Conservation (phyloP, 2,329 filamentous ascomycete species). For the Colletotrichum salicis region DNA sequence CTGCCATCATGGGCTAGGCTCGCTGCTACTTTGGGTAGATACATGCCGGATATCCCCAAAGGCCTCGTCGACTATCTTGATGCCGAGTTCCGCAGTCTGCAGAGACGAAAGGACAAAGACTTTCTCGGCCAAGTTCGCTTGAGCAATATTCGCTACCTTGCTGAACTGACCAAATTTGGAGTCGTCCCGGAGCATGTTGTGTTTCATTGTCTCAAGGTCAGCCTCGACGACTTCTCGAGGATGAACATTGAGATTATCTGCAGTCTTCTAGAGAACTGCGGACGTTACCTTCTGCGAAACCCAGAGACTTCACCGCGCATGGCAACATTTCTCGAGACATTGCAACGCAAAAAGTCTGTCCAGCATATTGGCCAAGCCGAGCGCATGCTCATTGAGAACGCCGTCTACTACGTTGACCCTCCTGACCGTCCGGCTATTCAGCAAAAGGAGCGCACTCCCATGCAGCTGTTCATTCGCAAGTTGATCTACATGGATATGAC, state of each 20-base stretch:
- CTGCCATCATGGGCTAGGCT: slow-evolving; percentile 92
- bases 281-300: slow-evolving; percentile 90
- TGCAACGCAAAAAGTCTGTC: slow-evolving; percentile 94
- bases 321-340: slow-evolving; percentile 91
- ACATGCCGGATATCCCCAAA: slow-evolving; percentile 94
- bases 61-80: slow-evolving; percentile 92
- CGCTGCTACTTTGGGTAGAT: slow-evolving; percentile 90
- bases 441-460: slow-evolving; percentile 94
- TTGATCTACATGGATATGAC: slow-evolving; percentile 94
- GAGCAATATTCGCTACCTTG: slow-evolving; percentile 96
- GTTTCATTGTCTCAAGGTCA: slow-evolving; percentile 98
- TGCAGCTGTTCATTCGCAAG: slow-evolving; percentile 92
- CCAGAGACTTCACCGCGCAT: slow-evolving; percentile 93
- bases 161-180: slow-evolving; percentile 97
- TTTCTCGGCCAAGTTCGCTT: slow-evolving; percentile 94
- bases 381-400: slow-evolving; percentile 98
- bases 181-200: slow-evolving; percentile 98
- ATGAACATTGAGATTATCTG: slow-evolving; percentile 99
- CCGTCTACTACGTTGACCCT: slow-evolving; percentile 96
- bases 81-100: slow-evolving; percentile 94
- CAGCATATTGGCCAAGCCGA: slow-evolving; percentile 96
- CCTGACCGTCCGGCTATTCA: slow-evolving; percentile 93
- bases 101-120: slow-evolving; percentile 97
- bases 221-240: slow-evolving; percentile 94
- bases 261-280: slow-evolving; percentile 95